Percentiles rank a stretch among this genome's conserved stretches.
These are phyloP conservation scores for Monilinia fructigena DNA, from an alignment of 2,329 filamentous ascomycete species.

Conservation along the genomic window DNA sequence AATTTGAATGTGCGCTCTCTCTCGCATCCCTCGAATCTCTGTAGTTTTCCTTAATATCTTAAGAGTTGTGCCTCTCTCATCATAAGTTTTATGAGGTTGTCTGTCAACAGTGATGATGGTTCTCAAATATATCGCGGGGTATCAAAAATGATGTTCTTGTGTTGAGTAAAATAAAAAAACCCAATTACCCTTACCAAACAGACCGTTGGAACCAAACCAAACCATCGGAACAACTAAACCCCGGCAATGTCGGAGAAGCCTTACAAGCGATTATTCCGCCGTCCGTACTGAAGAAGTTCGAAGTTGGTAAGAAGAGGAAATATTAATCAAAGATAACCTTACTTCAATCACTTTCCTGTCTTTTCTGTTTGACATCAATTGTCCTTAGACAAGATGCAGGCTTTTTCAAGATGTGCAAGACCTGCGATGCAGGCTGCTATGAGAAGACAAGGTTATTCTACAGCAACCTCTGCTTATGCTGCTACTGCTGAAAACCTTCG, in stretches of 20 bases:
- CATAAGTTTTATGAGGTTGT: not conserved
- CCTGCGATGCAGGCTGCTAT: constrained; percentile 66
- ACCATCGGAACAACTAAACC: constrained; percentile 2
- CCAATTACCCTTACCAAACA: no score
- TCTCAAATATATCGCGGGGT: constrained; percentile 11
- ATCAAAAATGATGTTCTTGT: constrained; percentile 5
- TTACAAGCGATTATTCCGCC: constrained; percentile 24
- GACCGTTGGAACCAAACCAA: no score
- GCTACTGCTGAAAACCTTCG: constrained; percentile 80
- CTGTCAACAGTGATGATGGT: not conserved
- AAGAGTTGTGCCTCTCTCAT: no score
- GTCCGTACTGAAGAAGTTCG: constrained; percentile 17
- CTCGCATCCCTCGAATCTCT: no score
- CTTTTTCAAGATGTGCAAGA: constrained; percentile 70
- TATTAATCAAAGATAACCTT: constrained; percentile 21
- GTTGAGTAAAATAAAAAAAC: constrained; percentile 13
- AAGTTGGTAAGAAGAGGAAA: constrained; percentile 20
- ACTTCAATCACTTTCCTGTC: constrained; percentile 25
- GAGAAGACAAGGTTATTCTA: constrained; percentile 74
- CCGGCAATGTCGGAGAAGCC: constrained; percentile 15
- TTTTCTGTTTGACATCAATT: constrained; percentile 37
- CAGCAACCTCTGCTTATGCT: constrained; percentile 66
- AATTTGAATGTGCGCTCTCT: not conserved
- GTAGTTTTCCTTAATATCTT: not conserved
- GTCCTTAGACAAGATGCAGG: constrained; percentile 68